Evolutionary conservation across 176 grass and related monocot species (phyloP).

Genomic region (Hsuehochloa calcarea): DNA sequence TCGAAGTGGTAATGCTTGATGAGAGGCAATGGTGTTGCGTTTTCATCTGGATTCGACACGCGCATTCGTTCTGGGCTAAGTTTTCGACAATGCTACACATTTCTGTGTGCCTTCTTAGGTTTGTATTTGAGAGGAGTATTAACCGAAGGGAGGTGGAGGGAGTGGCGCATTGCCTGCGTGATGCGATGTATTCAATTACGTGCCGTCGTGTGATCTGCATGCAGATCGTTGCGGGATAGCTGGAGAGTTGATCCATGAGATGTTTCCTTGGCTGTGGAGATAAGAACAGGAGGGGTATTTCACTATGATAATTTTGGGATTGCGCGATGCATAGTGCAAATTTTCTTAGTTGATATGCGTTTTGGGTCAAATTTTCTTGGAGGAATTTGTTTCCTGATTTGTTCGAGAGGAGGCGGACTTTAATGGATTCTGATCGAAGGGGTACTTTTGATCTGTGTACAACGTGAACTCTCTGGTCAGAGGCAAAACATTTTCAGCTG

Average conservation of each 20-base stretch:
- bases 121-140: background rate
- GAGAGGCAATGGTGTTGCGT: background rate
- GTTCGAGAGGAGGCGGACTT: background rate
- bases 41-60: background rate
- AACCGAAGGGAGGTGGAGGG: background rate
- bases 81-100: background rate
- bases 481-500: background rate
- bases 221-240: background rate
- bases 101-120: background rate
- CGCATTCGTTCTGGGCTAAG: background rate
- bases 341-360: background rate
- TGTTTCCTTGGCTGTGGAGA: background rate
- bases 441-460: background rate
- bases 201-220: background rate
- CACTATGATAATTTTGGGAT: background rate
- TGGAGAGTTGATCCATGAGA: background rate
- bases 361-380: background rate
- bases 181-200: background rate
- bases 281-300: background rate
- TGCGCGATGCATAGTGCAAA: background rate
- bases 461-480: background rate
- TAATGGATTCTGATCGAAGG: background rate
- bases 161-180: background rate
- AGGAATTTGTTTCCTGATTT: background rate
- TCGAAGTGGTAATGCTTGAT: background rate